Conservation (phyloP, 2,329 filamentous ascomycete genomes). For the Neocucurbitaria cava region DNA sequence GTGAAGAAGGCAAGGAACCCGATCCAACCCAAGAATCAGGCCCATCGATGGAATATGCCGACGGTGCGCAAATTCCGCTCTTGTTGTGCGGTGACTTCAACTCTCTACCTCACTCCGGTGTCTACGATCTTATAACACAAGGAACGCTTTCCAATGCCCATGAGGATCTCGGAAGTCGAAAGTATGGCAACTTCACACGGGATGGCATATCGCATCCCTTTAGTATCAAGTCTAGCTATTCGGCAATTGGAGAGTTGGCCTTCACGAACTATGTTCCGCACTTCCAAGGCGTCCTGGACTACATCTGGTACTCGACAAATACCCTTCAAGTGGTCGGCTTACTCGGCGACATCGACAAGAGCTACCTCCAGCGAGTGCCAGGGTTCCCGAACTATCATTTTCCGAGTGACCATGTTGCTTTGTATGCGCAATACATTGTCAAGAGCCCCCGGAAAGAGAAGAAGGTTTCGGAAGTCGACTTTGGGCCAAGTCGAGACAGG, state of each 20-base stretch:
- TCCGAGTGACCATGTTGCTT: slow-evolving; percentile 88
- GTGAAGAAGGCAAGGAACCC: slow-evolving; percentile 55
- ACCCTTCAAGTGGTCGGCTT: slow-evolving; percentile 82
- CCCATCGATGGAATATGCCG: slow-evolving; percentile 86
- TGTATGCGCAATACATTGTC: slow-evolving; percentile 88
- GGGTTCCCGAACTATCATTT: slow-evolving; percentile 96
- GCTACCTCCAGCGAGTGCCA: slow-evolving; percentile 84
- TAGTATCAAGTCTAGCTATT: slow-evolving; percentile 89
- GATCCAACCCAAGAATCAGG: slow-evolving; percentile 70
- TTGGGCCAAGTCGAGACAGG: slow-evolving; percentile 43
- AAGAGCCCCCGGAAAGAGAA: slow-evolving; percentile 82
- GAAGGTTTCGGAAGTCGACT: slow-evolving; percentile 49
- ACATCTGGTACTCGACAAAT: slow-evolving; percentile 97
- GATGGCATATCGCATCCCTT: slow-evolving; percentile 95
- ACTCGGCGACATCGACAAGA: slow-evolving; percentile 83
- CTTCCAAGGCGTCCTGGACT: slow-evolving; percentile 93
- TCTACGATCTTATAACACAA: slow-evolving; percentile 86
- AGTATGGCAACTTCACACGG: slow-evolving; percentile 92
- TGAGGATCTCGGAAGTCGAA: slow-evolving; percentile 76
- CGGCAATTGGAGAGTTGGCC: slow-evolving; percentile 80
- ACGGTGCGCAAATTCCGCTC: slow-evolving; percentile 85
- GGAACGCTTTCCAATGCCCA: slow-evolving; percentile 82
- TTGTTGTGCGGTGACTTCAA: slow-evolving; percentile 97
- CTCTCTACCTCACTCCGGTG: slow-evolving; percentile 83
- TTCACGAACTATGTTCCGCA: slow-evolving; percentile 97